Base-by-base conservation (phyloP, 2,329 filamentous ascomycete genomes). In the Hymenoscyphus albidus region DNA sequence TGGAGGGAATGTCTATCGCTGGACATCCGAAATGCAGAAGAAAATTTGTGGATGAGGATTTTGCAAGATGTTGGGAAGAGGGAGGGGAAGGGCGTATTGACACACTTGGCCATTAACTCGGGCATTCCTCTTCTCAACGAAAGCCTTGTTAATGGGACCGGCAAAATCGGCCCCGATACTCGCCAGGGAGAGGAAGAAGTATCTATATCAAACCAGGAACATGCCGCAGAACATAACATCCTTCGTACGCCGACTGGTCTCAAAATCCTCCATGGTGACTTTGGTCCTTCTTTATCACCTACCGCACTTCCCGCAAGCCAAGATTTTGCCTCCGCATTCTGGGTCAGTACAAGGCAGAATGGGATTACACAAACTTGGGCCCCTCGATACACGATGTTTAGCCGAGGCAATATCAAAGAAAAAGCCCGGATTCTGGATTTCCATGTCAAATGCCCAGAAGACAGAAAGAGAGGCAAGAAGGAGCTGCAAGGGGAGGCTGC, bases 301-400 rank as follows among this genome's bases (percentile, higher is more conserved):
- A 62, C 54, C 7, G 18, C 55, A 14, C 12, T 18, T 1, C 71
- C 61, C 0, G 69, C 27, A 12, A 62, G 72, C 1, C 61, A 72
- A 0, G 89, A 94, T 72, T 90, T 96, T 65, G 75, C 80, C 0
- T 64, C 75, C 0, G 88, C 92, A 0, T 85, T 96, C 67, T 98
- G 94, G 94, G 90, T 90, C 0, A 84, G 82, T 13, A 88, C 89
- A 4, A 85, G 83, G 61, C 93, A 97, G 75, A 91, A 92, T 73
- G 90, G 89, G 2, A 90, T 98, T 64, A 78, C 80, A 42, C 94
- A 98, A 78, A 88, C 84, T 1, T 98, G 93, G 93, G 90, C 93
- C 0, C 94, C 94, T 14, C 78, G 88, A 0, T 93, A 92, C 82
- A 96, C 93, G 32, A 97, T 97, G 93, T 98, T 98, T 76, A 93